Evolutionary conservation across 148 eudicot genomes (phyloP), one percentile per base, ranked within the genome.

Genomic region (Limonium bicolor): DNA sequence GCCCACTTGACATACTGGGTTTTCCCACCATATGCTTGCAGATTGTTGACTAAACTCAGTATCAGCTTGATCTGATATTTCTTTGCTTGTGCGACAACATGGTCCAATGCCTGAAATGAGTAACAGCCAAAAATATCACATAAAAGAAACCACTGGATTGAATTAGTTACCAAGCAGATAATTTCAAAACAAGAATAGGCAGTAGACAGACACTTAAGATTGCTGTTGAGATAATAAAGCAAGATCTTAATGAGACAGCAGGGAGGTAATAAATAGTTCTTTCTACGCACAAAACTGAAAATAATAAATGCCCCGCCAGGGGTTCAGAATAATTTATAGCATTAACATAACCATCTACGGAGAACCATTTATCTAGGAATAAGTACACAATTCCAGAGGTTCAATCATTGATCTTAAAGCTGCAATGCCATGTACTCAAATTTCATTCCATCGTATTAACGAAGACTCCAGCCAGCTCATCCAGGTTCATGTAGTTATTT

Each of bases 1-100:
- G 99, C 99, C 99, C 99, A 92, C 60, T 73, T 67, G 28, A 92
- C 99, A 56, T 92, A 92, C 36, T 85, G 94, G 19, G 95, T 85
- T 60, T 90, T 92, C 49, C 99, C 99, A 49, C 99, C 99, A 64
- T 75, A 92, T 31, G 94, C 74, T 66, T 73, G 61, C 74, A 92
- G 66, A 67, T 92, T 85, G 68, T 92, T 77, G 30, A 81, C 94
- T 43, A 90, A 66, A 46, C 76, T 69, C 26, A 90, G 73, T 14
- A 92, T 67, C 51, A 92, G 67, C 61, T 94, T 68, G 45, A 92
- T 56, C 20, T 88, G 86, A n/a, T 60, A 64, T 53, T 49, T 63
- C 36, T 74, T 69, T 36, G 99, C 93, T 68, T 92, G 94, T 2
- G 95, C 94, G 41, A 92, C 78, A 21, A 81, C 99, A 68, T 71